Evolutionary conservation across 352 stramenopile species (phyloP).

Genomic region (Pythium phragmiticola): DNA sequence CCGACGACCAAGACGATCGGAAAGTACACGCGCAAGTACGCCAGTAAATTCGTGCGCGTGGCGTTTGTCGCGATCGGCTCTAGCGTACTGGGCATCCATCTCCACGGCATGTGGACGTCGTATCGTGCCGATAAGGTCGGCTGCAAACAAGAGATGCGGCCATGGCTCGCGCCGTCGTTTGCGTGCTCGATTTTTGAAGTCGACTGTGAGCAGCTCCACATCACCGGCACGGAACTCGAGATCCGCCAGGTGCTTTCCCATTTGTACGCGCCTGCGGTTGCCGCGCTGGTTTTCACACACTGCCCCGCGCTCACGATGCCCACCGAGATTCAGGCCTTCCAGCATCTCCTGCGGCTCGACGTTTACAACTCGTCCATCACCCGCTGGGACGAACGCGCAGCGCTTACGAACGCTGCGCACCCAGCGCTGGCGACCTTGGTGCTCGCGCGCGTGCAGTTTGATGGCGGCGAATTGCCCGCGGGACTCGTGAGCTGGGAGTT

Average conservation of each 20-base stretch:
- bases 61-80: conserved; percentile 21
- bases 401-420: conserved; percentile 10
- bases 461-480: not conserved
- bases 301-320: conserved; percentile 17
- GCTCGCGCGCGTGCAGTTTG: conserved; percentile 14
- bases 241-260: not conserved
- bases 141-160: conserved; percentile 27
- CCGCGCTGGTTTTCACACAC: conserved; percentile 21
- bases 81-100: conserved; percentile 16
- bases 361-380: conserved; percentile 25
- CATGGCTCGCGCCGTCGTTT: conserved; percentile 24
- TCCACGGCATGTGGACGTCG: conserved; percentile 17
- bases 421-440: conserved; percentile 12
- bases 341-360: conserved; percentile 21
- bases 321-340: conserved; percentile 4
- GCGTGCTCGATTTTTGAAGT: conserved; percentile 25
- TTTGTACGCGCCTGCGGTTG: conserved; percentile 15
- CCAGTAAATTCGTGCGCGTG: conserved; percentile 27
- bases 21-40: conserved; percentile 26
- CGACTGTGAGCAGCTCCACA: conserved; percentile 23
- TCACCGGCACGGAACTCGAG: conserved; percentile 2
- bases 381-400: conserved; percentile 7
- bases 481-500: conserved; percentile 14
- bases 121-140: conserved; percentile 13
- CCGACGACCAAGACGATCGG: conserved; percentile 1